Conservation (phyloP, 176 grass and related monocot species). For the Musa schizocarpa region DNA sequence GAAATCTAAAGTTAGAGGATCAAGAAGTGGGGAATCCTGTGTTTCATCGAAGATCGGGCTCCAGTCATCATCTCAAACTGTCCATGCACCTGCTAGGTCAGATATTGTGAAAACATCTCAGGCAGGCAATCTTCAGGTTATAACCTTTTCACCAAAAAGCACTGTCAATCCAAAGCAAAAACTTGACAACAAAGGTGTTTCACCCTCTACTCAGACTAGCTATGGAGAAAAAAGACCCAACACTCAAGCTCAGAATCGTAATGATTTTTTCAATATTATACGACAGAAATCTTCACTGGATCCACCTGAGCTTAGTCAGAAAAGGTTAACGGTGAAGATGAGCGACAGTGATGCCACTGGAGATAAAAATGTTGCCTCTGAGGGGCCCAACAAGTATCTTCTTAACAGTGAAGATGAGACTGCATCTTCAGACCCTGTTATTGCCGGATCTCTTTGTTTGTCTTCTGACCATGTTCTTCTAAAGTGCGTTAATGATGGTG, state of each 20-base stretch:
- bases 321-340: background rate
- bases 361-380: background rate
- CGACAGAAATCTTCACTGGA: conserved; percentile 10
- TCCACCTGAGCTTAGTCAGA: background rate
- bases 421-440: conserved; percentile 12
- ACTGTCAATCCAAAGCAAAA: background rate
- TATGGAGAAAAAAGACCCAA: conserved; percentile 10
- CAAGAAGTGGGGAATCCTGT: background rate
- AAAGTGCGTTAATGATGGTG: background rate
- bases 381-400: background rate
- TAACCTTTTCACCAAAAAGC: conserved; percentile 15
- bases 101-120: conserved; percentile 19
- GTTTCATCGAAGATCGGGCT: conserved; percentile 2
- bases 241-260: conserved; percentile 19
- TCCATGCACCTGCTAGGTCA: conserved; percentile 14
- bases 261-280: conserved; percentile 34
- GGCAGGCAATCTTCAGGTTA: conserved; percentile 22
- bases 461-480: background rate
- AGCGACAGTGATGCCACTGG: background rate
- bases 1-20: conserved; percentile 24
- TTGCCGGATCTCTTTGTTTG: conserved; percentile 10
- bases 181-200: background rate
- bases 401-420: background rate
- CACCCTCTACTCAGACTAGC: background rate
- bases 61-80: background rate